Percentiles rank a stretch among this genome's conserved stretches.
phyloP scores from a whole-genome alignment of 1,284 basidiomycete genomes.

The Trametes polyzona region DNA sequence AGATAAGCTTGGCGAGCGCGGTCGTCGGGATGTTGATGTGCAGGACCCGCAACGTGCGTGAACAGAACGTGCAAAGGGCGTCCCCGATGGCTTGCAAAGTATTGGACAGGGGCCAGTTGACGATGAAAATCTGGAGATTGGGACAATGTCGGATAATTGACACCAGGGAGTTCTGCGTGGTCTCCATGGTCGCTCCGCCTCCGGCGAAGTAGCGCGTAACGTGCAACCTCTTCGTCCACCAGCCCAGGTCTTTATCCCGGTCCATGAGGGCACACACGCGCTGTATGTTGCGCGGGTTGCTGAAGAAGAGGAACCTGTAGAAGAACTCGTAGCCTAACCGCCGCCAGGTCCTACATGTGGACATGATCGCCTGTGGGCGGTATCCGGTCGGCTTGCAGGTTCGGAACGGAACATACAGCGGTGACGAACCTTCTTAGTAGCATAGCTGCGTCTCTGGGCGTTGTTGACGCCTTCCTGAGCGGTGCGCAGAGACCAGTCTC shows the following conservation, averaged over 20 bases:
- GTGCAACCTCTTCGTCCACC: constrained; percentile 69
- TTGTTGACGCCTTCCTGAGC: constrained; percentile 59
- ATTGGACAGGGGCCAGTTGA: constrained; percentile 60
- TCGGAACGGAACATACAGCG: not conserved
- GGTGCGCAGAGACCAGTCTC: constrained; percentile 58
- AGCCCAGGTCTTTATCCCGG: constrained; percentile 54
- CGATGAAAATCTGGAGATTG: constrained; percentile 70
- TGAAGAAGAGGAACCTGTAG: constrained; percentile 67
- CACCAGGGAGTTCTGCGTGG: constrained; percentile 50
- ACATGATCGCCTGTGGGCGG: constrained; percentile 57
- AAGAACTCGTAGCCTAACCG: constrained; percentile 62
- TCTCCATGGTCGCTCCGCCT: constrained; percentile 41
- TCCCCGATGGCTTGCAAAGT: constrained; percentile 65
- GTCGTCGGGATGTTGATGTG: constrained; percentile 60
- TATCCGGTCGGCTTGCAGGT: constrained; percentile 1
- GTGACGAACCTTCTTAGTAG: constrained; percentile 63
- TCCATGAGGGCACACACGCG: constrained; percentile 52
- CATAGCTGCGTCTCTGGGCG: constrained; percentile 60
- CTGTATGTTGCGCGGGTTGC: constrained; percentile 53
- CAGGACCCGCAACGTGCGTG: constrained; percentile 55
- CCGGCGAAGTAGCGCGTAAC: constrained; percentile 52
- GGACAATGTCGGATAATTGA: constrained; percentile 63
- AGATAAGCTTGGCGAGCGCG: constrained; percentile 64
- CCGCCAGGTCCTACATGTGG: constrained; percentile 50
- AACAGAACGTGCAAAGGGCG: constrained; percentile 54